phyloP scores from a whole-genome alignment of 2,329 filamentous ascomycete genomes.

The Pyrenochaeta sp. region DNA sequence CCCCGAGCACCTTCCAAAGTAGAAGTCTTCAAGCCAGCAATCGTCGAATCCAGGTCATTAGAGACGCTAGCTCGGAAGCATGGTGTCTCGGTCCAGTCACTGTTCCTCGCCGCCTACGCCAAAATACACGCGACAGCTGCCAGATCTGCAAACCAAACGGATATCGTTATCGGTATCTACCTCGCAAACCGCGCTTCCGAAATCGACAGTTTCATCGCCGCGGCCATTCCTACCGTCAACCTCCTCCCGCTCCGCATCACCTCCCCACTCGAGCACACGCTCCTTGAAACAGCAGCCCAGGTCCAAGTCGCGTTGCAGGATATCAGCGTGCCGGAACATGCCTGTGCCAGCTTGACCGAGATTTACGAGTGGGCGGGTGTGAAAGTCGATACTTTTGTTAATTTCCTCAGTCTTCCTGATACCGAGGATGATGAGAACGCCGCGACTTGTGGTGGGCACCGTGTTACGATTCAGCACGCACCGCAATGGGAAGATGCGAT shows the following conservation, averaged over 20 bases:
- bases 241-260: slow-evolving; percentile 74
- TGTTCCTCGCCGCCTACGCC: slow-evolving; percentile 78
- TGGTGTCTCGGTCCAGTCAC: slow-evolving; percentile 73
- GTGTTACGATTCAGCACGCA: too few relatives aligned
- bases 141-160: slow-evolving; percentile 27
- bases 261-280: slow-evolving; percentile 29
- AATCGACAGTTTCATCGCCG: slow-evolving; percentile 58
- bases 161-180: slow-evolving; percentile 78
- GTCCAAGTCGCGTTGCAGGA: slow-evolving; percentile 73
- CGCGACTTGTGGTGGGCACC: too few relatives aligned
- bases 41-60: slow-evolving; percentile 54
- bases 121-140: slow-evolving; percentile 54
- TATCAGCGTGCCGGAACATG: slow-evolving; percentile 65
- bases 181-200: slow-evolving; percentile 75
- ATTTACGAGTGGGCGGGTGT: slow-evolving; percentile 78
- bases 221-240: slow-evolving; percentile 76
- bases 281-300: slow-evolving; percentile 62
- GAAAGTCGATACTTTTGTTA: slow-evolving; percentile 75
- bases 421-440: slow-evolving; percentile 19
- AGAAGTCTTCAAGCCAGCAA: slow-evolving; percentile 59
- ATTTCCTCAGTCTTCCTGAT: slow-evolving; percentile 72
- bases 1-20: slow-evolving; percentile 37
- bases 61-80: slow-evolving; percentile 52
- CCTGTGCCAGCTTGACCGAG: slow-evolving; percentile 71
- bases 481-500: slow-evolving; percentile 26